A percentile compares a stretch with the other conserved stretches of the same genome.
These are phyloP conservation scores for Tylopilus subfusipes DNA, from an alignment of 768 basidiomycete species.

Conservation along the genomic window DNA sequence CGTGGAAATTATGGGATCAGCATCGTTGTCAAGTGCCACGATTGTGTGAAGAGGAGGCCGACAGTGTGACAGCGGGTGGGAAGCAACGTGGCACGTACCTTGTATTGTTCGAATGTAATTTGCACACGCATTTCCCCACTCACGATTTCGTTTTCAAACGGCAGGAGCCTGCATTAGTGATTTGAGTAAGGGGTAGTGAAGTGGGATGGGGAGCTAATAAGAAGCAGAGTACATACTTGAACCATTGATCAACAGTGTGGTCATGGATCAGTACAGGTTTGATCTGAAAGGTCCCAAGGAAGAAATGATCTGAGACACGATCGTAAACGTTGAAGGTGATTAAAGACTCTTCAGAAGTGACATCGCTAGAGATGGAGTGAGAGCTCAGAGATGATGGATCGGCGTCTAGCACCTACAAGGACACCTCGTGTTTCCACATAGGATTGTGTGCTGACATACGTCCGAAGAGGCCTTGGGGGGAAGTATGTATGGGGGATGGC, in stretches of 20 bases:
- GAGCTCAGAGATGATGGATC: conserved; percentile 15
- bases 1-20: conserved; percentile 17
- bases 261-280: conserved; percentile 90
- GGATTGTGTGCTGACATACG: conserved; percentile 80
- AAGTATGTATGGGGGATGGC: conserved; percentile 28
- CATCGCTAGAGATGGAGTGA: conserved; percentile 61
- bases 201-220: conserved; percentile 13
- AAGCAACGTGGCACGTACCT: conserved; percentile 46
- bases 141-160: conserved; percentile 77
- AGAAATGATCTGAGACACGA: conserved; percentile 76
- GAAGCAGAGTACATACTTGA: conserved; percentile 61
- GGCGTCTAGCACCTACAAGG: conserved; percentile 67
- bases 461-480: conserved; percentile 52
- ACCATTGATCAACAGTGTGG: conserved; percentile 95
- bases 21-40: conserved; percentile 18
- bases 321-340: conserved; percentile 93
- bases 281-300: conserved; percentile 88
- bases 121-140: conserved; percentile 94
- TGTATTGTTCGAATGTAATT: conserved; percentile 87
- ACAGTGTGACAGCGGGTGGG: conserved; percentile 25
- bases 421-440: conserved; percentile 98
- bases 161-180: conserved; percentile 51
- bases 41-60: conserved; percentile 23
- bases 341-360: conserved; percentile 81
- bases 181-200: conserved; percentile 13